A percentile compares a stretch with the other conserved stretches of the same genome.
Conservation (phyloP, 2,329 filamentous ascomycete species). For the Neofusicoccum cordaticola region DNA sequence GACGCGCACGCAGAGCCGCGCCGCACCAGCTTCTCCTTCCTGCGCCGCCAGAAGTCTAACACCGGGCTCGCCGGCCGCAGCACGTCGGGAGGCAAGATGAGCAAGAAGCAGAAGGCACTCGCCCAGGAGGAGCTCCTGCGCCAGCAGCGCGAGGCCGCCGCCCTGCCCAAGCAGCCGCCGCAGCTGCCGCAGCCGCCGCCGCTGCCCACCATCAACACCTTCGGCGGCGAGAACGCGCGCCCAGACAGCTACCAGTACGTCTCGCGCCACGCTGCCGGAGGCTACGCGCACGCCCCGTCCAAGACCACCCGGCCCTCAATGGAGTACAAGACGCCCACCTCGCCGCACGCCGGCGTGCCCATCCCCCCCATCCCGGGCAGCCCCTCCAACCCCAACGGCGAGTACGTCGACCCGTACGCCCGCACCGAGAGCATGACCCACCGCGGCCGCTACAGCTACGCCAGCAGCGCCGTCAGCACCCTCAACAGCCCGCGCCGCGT, state of each 20-base stretch:
- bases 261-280: conserved; percentile 55
- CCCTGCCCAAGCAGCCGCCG: conserved; percentile 59
- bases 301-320: conserved; percentile 34
- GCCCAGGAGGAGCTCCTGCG: conserved; percentile 52
- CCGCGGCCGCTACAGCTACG: conserved; percentile 93
- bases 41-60: conserved; percentile 34
- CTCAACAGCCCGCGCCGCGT: conserved; percentile 91
- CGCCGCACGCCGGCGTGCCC: conserved; percentile 36
- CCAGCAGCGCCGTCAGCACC: conserved; percentile 84
- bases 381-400: conserved; percentile 43
- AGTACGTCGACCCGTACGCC: conserved; percentile 68
- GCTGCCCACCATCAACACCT: conserved; percentile 53
- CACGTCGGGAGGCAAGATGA: conserved; percentile 41
- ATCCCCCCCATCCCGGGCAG: conserved; percentile 12
- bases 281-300: conserved; percentile 14
- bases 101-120: conserved; percentile 56
- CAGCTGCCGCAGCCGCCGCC: conserved; percentile 51
- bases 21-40: conserved; percentile 35
- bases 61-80: conserved; percentile 27
- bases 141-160: conserved; percentile 54
- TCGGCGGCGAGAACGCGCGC: conserved; percentile 61
- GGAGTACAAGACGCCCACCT: conserved; percentile 30
- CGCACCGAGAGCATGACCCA: conserved; percentile 94
- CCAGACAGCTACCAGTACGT: conserved; percentile 62
- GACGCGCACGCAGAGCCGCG: conserved; percentile 9